Evolutionary conservation across 257 asterid species (phyloP).

Genomic region (Solanum chmielewskii): DNA sequence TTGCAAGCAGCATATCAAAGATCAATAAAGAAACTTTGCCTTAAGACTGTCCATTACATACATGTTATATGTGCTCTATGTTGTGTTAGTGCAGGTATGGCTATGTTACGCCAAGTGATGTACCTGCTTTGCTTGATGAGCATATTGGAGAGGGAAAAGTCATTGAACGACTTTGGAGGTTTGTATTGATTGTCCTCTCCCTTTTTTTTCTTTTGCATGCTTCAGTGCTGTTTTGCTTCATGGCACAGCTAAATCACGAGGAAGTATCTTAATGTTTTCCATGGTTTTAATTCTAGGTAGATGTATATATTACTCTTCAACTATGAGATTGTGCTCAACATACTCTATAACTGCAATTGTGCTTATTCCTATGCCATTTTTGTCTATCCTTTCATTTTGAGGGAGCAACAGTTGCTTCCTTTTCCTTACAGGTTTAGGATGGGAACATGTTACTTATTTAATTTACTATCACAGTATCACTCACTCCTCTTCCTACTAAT

Average conservation of each 20-base stretch:
- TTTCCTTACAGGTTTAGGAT: background rate
- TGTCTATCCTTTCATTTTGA: background rate
- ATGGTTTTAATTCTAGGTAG: background rate
- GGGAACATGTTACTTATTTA: background rate
- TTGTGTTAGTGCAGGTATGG: constrained; percentile 71
- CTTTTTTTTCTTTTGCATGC: background rate
- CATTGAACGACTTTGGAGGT: constrained; percentile 87
- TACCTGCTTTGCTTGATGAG: constrained; percentile 63
- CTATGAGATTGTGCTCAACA: background rate
- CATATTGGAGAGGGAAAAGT: constrained; percentile 80
- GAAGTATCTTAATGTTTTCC: background rate
- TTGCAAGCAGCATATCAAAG: background rate
- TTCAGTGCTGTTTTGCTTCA: background rate
- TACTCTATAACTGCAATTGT: background rate
- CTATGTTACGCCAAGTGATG: constrained; percentile 88
- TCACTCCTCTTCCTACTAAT: background rate
- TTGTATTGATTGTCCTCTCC: constrained; percentile 2
- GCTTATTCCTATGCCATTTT: background rate
- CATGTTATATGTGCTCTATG: background rate
- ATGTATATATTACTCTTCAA: background rate
- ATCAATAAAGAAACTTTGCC: background rate
- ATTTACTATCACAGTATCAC: background rate
- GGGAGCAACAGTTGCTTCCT: background rate
- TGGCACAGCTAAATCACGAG: background rate
- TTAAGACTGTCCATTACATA: background rate